Evolutionary conservation across 2,329 filamentous ascomycete genomes (phyloP).

Genomic region (Lasiodiplodia sp.): DNA sequence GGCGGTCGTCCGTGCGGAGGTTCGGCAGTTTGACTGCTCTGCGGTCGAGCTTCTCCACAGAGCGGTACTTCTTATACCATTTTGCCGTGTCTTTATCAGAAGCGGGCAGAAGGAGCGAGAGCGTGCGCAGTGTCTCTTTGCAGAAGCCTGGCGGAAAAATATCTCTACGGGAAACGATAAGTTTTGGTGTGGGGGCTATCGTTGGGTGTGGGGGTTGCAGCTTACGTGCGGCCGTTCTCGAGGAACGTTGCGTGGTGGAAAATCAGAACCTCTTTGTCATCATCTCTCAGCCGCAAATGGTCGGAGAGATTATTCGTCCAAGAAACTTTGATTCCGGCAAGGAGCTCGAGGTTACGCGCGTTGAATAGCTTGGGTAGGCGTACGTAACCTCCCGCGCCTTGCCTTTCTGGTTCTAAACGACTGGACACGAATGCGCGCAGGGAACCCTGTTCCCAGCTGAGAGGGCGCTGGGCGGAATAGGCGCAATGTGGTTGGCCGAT

Average conservation of each 20-base stretch:
- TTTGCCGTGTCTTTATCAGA: slow-evolving; percentile 35
- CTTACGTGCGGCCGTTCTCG: slow-evolving; percentile 36
- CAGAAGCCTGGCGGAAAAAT: slow-evolving; percentile 43
- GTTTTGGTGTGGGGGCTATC: slow-evolving; percentile 4
- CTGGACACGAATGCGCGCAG: background rate
- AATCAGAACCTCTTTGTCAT: slow-evolving; percentile 49
- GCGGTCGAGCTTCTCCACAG: slow-evolving; percentile 37
- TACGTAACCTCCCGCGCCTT: background rate
- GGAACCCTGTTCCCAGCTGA: background rate
- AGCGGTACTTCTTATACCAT: slow-evolving; percentile 36
- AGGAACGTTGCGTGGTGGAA: slow-evolving; percentile 54
- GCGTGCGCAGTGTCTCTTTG: slow-evolving; percentile 48
- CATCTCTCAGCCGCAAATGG: slow-evolving; percentile 50
- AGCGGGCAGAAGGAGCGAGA: slow-evolving; percentile 48
- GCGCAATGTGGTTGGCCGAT: slow-evolving; percentile 5
- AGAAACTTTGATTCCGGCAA: slow-evolving; percentile 47
- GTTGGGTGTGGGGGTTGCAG: background rate
- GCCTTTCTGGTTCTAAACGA: background rate
- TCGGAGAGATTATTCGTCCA: slow-evolving; percentile 53
- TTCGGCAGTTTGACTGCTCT: slow-evolving; percentile 39
- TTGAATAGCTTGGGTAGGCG: slow-evolving; percentile 31
- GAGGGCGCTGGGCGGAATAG: background rate
- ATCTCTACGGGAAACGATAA: slow-evolving; percentile 29
- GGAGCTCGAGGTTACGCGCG: slow-evolving; percentile 36
- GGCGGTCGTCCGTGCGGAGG: slow-evolving; percentile 44